A percentile compares a stretch with the other conserved stretches of the same genome.
phyloP scores from a whole-genome alignment of 1,284 basidiomycete genomes.

The Apiotrichum montevideense region DNA sequence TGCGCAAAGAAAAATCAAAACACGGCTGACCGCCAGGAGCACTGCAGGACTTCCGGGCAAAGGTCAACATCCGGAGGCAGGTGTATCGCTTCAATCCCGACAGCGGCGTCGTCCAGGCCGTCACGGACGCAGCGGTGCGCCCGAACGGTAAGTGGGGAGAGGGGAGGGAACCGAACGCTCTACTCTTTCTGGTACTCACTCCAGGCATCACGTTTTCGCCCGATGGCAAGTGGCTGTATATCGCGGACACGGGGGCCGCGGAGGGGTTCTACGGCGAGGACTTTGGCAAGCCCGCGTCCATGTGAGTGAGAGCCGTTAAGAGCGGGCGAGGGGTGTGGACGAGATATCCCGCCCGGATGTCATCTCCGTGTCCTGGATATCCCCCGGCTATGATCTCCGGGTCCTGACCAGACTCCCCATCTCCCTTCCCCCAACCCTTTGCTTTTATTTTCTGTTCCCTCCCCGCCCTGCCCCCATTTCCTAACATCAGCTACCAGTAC shows the following conservation, averaged over 20 bases:
- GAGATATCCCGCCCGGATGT: too few relatives aligned
- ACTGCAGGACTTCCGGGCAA: conserved; percentile 57
- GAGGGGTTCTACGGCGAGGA: conserved; percentile 55
- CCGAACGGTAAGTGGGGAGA: conserved; percentile 34
- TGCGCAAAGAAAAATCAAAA: background rate
- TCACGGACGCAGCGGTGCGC: conserved; percentile 59
- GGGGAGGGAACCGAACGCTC: too few relatives aligned
- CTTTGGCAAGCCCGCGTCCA: conserved; percentile 60
- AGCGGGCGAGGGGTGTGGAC: too few relatives aligned
- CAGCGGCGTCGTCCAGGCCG: conserved; percentile 59
- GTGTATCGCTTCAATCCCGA: conserved; percentile 65
- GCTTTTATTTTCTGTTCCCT: too few relatives aligned
- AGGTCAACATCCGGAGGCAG: conserved; percentile 57
- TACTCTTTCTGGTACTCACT: too few relatives aligned
- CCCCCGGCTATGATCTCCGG: too few relatives aligned
- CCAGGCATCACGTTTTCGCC: conserved; percentile 63
- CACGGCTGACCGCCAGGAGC: background rate
- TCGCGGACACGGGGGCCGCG: conserved; percentile 36
- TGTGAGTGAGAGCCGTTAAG: conserved; percentile 49
- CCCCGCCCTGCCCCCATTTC: background rate
- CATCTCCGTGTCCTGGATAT: too few relatives aligned
- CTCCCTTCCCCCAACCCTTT: too few relatives aligned
- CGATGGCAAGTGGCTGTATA: conserved; percentile 61
- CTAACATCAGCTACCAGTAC: conserved; percentile 52
- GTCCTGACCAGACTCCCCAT: too few relatives aligned